Percentiles rank a stretch among this genome's conserved stretches.
These are phyloP conservation scores for Populus trichocarpa DNA, from an alignment of 441 rosid genomes.

Conservation along the genomic window DNA sequence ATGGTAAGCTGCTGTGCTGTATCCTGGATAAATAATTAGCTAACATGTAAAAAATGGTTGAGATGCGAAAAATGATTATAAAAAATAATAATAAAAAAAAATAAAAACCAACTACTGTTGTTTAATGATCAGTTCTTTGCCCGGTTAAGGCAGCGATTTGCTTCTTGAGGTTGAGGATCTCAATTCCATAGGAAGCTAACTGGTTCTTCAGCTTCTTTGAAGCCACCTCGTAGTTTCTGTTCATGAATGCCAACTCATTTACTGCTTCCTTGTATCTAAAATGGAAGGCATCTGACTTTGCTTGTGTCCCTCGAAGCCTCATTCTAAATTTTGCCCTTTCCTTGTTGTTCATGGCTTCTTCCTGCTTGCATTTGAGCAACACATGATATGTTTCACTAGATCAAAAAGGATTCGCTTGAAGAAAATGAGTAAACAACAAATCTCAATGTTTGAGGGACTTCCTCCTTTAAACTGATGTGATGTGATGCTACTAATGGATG, in stretches of 20 bases:
- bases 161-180: slow-evolving; percentile 67
- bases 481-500: background rate
- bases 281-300: slow-evolving; percentile 59
- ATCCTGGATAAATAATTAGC: background rate
- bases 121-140: background rate
- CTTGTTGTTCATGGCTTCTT: slow-evolving; percentile 34
- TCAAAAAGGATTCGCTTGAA: background rate
- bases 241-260: slow-evolving; percentile 52
- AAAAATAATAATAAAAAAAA: no score
- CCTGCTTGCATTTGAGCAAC: slow-evolving; percentile 37
- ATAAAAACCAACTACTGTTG: background rate
- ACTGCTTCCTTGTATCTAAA: slow-evolving; percentile 44
- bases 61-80: no score
- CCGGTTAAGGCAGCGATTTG: slow-evolving; percentile 39
- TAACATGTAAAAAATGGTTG: no score
- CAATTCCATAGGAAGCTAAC: slow-evolving; percentile 49
- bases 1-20: background rate
- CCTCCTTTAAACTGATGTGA: no score
- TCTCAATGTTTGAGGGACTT: background rate
- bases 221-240: slow-evolving; percentile 57
- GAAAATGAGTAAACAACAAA: background rate
- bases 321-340: slow-evolving; percentile 72
- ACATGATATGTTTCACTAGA: background rate
- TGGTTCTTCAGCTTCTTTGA: slow-evolving; percentile 54
- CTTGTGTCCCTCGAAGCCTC: slow-evolving; percentile 76